These are phyloP conservation scores for Aspergillus avenaceus DNA, from an alignment of 495 filamentous ascomycete species.

Conservation along the genomic window DNA sequence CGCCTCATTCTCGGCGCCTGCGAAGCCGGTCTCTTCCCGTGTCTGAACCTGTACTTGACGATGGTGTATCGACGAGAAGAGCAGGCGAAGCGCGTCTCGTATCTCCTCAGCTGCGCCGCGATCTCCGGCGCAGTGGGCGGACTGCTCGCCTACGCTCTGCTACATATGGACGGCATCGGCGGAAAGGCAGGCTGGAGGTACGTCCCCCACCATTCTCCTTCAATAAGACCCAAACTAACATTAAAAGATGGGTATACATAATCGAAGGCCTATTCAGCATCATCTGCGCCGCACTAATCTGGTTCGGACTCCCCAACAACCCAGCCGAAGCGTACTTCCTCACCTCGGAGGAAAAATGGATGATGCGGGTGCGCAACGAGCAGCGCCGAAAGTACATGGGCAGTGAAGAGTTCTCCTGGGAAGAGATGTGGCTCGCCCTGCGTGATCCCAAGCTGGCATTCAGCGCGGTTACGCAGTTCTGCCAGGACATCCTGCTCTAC, in stretches of 20 bases:
- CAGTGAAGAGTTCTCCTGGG: conserved; percentile 48
- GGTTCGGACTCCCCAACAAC: conserved; percentile 54
- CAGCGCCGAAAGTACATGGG: conserved; percentile 41
- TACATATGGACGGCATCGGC: conserved; percentile 19
- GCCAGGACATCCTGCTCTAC: conserved; percentile 52
- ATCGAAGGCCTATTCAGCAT: conserved; percentile 53
- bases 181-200: conserved; percentile 41
- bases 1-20: conserved; percentile 59
- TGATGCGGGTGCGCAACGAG: conserved; percentile 46
- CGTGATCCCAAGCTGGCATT: conserved; percentile 38
- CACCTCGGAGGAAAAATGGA: conserved; percentile 43
- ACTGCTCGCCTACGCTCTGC: conserved; percentile 41
- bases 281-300: conserved; percentile 44
- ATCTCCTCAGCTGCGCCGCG: conserved; percentile 40
- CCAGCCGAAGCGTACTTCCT: conserved; percentile 51
- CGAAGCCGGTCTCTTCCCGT: conserved; percentile 70
- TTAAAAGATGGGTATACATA: conserved; percentile 45
- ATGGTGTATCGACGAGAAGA: conserved; percentile 48
- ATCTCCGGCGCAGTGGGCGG: conserved; percentile 43
- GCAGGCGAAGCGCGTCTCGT: conserved; percentile 40
- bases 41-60: conserved; percentile 49
- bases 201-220: not conserved
- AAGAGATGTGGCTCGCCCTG: conserved; percentile 43
- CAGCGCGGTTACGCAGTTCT: conserved; percentile 47
- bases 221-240: not conserved